Evolutionary conservation across 257 asterid genomes (phyloP).

Genomic region (Primulina eburnea): DNA sequence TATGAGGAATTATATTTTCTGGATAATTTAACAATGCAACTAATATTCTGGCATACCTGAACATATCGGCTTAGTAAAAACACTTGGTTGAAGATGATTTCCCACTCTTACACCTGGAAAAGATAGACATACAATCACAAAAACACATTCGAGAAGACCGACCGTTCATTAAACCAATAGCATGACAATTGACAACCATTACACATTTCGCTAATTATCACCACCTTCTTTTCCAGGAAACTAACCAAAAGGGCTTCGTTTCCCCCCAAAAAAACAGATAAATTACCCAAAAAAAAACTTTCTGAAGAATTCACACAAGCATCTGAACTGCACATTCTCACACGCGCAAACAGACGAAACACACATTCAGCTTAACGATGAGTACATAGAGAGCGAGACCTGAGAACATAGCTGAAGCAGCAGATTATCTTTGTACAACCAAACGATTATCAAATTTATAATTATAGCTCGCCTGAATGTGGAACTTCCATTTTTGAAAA

Average conservation of each 20-base stretch:
- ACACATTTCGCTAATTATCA: background rate
- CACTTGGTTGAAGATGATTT: background rate
- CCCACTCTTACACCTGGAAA: background rate
- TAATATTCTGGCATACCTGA: background rate
- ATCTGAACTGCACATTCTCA: background rate
- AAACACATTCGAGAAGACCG: background rate
- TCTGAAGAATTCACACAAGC: background rate
- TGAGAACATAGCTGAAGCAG: slow-evolving; percentile 23
- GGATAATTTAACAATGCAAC: background rate
- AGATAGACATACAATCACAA: no score
- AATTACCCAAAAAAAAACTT: no score
- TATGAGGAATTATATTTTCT: background rate
- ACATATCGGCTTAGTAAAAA: background rate
- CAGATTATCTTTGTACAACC: background rate
- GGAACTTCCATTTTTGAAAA: no score
- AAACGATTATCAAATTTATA: background rate
- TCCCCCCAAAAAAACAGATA: background rate
- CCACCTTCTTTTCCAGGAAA: background rate
- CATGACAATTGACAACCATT: background rate
- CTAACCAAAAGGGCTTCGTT: background rate
- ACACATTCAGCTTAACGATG: background rate
- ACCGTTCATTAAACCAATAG: background rate
- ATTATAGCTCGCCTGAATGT: background rate
- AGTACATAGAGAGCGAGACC: slow-evolving; percentile 17
- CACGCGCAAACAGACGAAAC: background rate